Evolutionary conservation across 768 basidiomycete genomes (phyloP), one percentile per base, ranked within the genome.

Genomic region (Boletus pseudo-olivaceus): DNA sequence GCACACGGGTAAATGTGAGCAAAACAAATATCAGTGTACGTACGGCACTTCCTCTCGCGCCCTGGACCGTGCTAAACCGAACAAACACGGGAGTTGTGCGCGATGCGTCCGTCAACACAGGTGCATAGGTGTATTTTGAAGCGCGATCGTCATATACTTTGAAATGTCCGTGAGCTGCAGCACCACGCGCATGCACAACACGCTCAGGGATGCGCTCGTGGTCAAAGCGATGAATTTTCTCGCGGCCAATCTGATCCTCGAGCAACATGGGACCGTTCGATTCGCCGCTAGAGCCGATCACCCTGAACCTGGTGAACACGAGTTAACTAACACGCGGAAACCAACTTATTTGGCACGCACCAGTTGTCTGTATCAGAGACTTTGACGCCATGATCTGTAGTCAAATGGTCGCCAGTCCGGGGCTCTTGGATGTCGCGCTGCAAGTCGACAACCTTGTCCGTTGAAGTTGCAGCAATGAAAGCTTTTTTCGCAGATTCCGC

Each of bases 191-290:
- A 64, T 79, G 78, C 8, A 87, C 85, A 10, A 87, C 84, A 42
- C 90, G 88, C 75, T 92, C 92, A 0, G 93, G 92, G 50, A 94
- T 93, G 38, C 90, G 87, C 67, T 94, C 91, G 63, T 92, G 90
- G 65, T 93, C 90, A 62, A 92, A 93, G 14, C 84, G 80, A 49
- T 81, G 81, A 30, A 91, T 82, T 70, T 90, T 90, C 73, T 88
- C 85, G 59, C 87, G 81, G 5, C 78, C 79, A 58, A 88, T 78
- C 54, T 87, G 84, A 64, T 90, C 88, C 63, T 90, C 89, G n/a
- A 95, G 77, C 8, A 91, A 74, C 26, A 82, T 80, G 1, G 92
- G 87, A 0, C 91, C 93, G 3, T 76, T 74, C 37, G 73, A 70
- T 26, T 70, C 59, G 32, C 76, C 80, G 56, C 76, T 69, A 19